phyloP scores from a whole-genome alignment of 306 rosid genomes.

The Medicago arabica region DNA sequence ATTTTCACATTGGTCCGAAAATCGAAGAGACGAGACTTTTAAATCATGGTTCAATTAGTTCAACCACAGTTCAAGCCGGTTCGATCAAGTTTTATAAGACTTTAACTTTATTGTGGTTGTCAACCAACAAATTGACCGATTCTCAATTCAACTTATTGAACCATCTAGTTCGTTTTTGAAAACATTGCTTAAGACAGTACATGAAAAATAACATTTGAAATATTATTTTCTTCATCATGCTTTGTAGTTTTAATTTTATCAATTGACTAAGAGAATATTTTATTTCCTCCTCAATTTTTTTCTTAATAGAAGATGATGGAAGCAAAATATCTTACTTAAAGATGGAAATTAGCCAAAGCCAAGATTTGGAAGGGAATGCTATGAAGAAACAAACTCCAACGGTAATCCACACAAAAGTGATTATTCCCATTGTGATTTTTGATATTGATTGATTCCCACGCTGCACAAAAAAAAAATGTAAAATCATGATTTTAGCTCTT shows the following conservation, averaged over 20 bases:
- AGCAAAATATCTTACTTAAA: conserved; percentile 57
- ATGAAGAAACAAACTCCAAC: conserved; percentile 64
- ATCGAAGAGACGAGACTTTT: too few relatives aligned
- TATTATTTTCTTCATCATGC: neutral
- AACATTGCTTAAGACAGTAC: too few relatives aligned
- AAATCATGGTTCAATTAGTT: too few relatives aligned
- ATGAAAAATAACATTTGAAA: too few relatives aligned
- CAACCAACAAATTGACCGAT: neutral
- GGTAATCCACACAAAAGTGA: conserved; percentile 56
- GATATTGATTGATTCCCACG: conserved; percentile 73
- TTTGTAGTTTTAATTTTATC: neutral
- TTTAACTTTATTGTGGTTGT: too few relatives aligned
- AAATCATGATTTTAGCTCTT: neutral
- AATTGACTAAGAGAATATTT: neutral
- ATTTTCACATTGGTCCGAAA: too few relatives aligned
- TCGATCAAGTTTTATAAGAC: too few relatives aligned
- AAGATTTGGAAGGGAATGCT: conserved; percentile 69
- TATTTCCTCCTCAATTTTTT: neutral
- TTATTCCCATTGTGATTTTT: conserved; percentile 52
- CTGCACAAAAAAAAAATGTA: conserved; percentile 42
- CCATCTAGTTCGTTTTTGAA: too few relatives aligned
- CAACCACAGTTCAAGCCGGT: too few relatives aligned
- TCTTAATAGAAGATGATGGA: neutral
- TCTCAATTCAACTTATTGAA: too few relatives aligned
- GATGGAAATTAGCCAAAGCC: conserved; percentile 79